These are phyloP conservation scores for Hypoxylon lenormandii DNA, from an alignment of 495 filamentous ascomycete genomes.

Conservation along the genomic window DNA sequence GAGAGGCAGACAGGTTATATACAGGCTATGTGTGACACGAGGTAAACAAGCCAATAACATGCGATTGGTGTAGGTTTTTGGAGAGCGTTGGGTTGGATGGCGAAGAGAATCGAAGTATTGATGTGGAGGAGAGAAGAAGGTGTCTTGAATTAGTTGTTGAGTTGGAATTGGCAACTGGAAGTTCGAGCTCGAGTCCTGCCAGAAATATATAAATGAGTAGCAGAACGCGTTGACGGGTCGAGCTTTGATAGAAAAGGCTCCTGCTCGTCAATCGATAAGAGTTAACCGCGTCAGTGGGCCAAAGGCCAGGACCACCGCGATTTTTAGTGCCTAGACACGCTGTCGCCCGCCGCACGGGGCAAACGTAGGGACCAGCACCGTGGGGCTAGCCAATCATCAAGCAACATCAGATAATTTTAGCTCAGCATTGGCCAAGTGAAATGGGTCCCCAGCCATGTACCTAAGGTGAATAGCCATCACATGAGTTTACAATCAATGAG, in stretches of 20 bases:
- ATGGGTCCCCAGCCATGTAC: no score
- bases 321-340: neutral
- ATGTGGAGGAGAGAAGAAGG: neutral
- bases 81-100: neutral
- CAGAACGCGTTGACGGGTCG: neutral
- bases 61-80: neutral
- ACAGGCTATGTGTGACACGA: neutral
- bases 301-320: conserved; percentile 30
- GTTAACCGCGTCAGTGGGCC: conserved; percentile 41
- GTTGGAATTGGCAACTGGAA: neutral
- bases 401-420: neutral
- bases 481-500: no score
- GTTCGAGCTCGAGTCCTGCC: conserved; percentile 2
- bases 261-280: conserved; percentile 36
- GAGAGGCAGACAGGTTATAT: no score
- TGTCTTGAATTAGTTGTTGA: neutral
- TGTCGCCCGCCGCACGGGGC: no score
- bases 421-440: neutral
- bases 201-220: neutral
- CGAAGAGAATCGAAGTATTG: neutral
- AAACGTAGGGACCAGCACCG: neutral
- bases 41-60: conserved; percentile 35
- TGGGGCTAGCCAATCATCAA: conserved; percentile 35
- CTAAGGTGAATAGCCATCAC: no score
- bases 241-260: neutral